Evolutionary conservation across 1,139 yeast species (phyloP), one percentile per base, ranked within the genome.

Genomic region (Hansenula lynferdii): DNA sequence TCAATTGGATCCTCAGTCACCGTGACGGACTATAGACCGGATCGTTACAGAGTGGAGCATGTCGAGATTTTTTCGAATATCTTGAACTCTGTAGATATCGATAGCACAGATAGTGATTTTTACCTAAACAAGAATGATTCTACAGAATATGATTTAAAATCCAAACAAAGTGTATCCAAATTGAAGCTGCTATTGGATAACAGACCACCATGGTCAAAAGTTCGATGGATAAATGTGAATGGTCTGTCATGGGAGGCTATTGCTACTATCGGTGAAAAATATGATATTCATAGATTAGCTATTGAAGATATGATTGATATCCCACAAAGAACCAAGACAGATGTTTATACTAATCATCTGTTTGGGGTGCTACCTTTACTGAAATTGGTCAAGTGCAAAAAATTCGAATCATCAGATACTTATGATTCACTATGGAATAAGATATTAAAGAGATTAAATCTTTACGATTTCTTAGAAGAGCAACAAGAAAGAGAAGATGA

Each of bases 281-380:
- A 64, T 48, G 55, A 62, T 16, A 52, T 73, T 21, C 79, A 73
- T 50, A 65, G 73, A 19, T 54, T 73, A 36, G 72, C 79, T 0
- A 61, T 75, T 35, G 81, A 75, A 50, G 80, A 75, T 50, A 69
- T 75, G 75, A 69, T 75, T 34, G 80, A 75, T 53, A 66, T 74
- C 24, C 80, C 80, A 3, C 78, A 73, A 40, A 58, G 81, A 19
- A 73, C 80, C 1, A 75, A 75, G 45, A 66, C 67, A 30, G 80
- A 75, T 47, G 58, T 67, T 26, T 75, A 71, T 43, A 66, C 70
- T 3, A 60, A 58, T 20, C 77, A 73, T 47, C 51, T 72, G 9
- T 75, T 74, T 52, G 69, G 75, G 35, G 72, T 75, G 24, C 48
- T 75, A 34, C 80, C 80, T 5, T 47, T 75, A 41, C 63, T 72